Conservation (phyloP, 2,329 filamentous ascomycete species). For the Cadophora gregata region DNA sequence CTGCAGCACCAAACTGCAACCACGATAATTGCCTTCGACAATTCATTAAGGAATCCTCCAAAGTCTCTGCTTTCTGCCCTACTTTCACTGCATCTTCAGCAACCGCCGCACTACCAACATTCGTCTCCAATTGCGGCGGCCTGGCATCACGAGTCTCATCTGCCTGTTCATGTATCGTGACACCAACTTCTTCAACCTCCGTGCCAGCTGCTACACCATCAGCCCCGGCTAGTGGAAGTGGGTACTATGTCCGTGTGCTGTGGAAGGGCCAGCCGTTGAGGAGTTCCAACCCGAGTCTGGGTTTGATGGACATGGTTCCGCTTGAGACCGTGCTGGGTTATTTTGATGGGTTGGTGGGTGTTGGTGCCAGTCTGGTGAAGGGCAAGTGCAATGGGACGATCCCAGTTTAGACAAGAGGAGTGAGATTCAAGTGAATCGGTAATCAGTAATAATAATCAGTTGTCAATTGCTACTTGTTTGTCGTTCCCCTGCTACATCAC, state of each 20-base stretch:
- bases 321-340: slow-evolving; percentile 69
- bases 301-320: slow-evolving; percentile 73
- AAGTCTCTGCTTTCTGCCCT: slow-evolving; percentile 40
- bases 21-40: slow-evolving; percentile 45
- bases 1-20: slow-evolving; percentile 37
- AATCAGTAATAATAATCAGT: slow-evolving; percentile 12
- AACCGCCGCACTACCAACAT: slow-evolving; percentile 32
- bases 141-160: slow-evolving; percentile 35
- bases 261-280: slow-evolving; percentile 71
- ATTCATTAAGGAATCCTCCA: slow-evolving; percentile 39
- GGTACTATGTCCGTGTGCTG: slow-evolving; percentile 68
- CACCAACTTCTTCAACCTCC: slow-evolving; percentile 29
- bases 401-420: slow-evolving; percentile 2
- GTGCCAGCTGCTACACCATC: slow-evolving; percentile 23
- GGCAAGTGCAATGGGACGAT: slow-evolving; percentile 42
- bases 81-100: slow-evolving; percentile 31
- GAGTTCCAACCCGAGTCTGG: slow-evolving; percentile 73
- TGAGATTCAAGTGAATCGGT: neutral
- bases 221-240: slow-evolving; percentile 28
- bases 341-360: slow-evolving; percentile 73
- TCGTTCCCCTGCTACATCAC: too few relatives aligned
- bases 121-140: slow-evolving; percentile 41
- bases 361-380: slow-evolving; percentile 51
- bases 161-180: slow-evolving; percentile 42
- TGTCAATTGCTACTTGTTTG: neutral